Evolutionary conservation across 306 rosid genomes (phyloP).

Genomic region (Vachellia pachyceras): DNA sequence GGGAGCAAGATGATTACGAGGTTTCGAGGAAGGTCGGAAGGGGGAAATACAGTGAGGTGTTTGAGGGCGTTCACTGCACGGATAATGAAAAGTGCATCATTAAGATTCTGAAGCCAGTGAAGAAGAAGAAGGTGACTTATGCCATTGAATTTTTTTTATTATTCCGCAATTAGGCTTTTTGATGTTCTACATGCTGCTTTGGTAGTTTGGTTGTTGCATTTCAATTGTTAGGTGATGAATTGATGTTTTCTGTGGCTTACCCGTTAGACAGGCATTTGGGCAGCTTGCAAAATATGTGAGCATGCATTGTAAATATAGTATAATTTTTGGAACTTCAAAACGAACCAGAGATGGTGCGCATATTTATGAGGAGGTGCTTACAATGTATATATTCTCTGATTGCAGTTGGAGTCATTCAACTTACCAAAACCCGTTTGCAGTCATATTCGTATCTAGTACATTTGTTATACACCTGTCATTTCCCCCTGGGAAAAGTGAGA

Average conservation of each 20-base stretch:
- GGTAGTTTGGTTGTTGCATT: conserved; percentile 13
- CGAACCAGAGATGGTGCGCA: conserved; percentile 31
- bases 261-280: not conserved
- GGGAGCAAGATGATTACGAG: conserved; percentile 96
- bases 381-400: conserved; percentile 7
- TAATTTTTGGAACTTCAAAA: conserved; percentile 9
- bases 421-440: too few relatives aligned
- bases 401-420: conserved; percentile 16
- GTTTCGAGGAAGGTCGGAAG: conserved; percentile 97
- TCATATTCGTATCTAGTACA: not conserved
- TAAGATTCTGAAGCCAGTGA: conserved; percentile 92
- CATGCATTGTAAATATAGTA: not conserved
- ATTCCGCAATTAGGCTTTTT: not conserved
- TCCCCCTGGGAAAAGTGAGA: not conserved
- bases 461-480: not conserved
- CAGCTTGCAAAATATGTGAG: conserved; percentile 7
- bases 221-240: conserved; percentile 14
- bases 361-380: conserved; percentile 2
- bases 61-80: conserved; percentile 87
- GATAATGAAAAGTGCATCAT: conserved; percentile 84
- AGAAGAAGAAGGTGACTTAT: conserved; percentile 82
- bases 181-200: not conserved
- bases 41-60: conserved; percentile 96
- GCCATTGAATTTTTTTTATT: conserved; percentile 5
- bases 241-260: not conserved